A percentile compares a stretch with the other conserved stretches of the same genome.
Conservation (phyloP, 208 protist species). For the Baffinella frigidus region DNA sequence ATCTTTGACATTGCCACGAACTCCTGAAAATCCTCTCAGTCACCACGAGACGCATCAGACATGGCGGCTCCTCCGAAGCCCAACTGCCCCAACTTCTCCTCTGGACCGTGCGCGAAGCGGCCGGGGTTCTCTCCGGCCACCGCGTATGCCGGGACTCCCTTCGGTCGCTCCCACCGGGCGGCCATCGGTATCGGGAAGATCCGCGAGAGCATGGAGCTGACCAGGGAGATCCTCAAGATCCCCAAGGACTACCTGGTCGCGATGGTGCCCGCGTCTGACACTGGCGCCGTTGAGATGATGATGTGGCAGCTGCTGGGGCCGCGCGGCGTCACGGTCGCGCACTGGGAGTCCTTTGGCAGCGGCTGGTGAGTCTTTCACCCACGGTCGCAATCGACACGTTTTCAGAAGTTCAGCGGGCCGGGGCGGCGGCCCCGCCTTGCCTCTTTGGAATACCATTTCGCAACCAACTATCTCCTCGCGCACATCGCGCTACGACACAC, state of each 20-base stretch:
- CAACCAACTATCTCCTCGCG: no score
- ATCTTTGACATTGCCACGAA: no score
- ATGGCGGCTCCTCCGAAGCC: no score
- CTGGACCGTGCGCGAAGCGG: conserved; percentile 72
- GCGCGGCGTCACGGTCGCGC: conserved; percentile 67
- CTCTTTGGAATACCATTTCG: no score
- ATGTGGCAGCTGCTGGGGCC: conserved; percentile 73
- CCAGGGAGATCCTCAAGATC: conserved; percentile 57
- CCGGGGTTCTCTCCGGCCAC: conserved; percentile 62
- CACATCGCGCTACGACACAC: background rate
- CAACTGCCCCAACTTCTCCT: conserved; percentile 66
- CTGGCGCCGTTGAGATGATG: conserved; percentile 73
- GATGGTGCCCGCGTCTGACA: conserved; percentile 71
- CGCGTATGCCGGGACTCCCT: conserved; percentile 26
- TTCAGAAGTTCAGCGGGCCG: no score
- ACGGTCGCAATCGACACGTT: no score
- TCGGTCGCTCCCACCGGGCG: conserved; percentile 70
- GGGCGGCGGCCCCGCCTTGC: no score
- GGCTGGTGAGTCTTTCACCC: no score
- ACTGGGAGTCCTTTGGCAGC: conserved; percentile 72
- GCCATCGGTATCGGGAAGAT: conserved; percentile 65
- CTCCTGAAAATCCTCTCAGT: no score
- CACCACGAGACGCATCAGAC: no score
- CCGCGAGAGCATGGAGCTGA: conserved; percentile 46
- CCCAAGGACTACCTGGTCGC: conserved; percentile 68